Base-by-base conservation (phyloP, 305 asterid species). In the Salvia sclarea region DNA sequence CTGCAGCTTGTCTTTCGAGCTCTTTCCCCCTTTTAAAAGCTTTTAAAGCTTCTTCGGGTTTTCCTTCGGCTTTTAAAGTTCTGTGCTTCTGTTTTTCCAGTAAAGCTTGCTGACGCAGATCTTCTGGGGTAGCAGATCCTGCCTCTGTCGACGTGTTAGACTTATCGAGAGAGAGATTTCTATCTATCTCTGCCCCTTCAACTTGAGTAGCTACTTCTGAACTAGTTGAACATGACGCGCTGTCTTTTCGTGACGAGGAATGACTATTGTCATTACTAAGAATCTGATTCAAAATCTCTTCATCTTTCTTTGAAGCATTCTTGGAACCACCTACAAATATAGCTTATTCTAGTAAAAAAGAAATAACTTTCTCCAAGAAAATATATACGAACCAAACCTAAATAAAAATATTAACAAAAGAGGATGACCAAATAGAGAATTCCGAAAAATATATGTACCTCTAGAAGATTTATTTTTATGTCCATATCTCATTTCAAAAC, bases 1-100 rank as follows among this genome's bases (percentile, higher is more conserved):
- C 91, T 53, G 74, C 95, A 76, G 99, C 99, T 75, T 86, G 95
- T 79, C 96, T 86, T 78, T 95, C 99, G 41, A 95, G 96, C 82
- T 95, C 99, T 77, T 95, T 95, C 40, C 94, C 99, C 81, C 79
- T 82, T 81, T 91, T 95, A 66, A 85, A 95, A 66, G 97, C 97
- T 75, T 66, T 81, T 20, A 92, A 72, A 45, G 99, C 98, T 79
- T 91, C 97, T 73, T 95, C 99, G 31, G 97, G 72, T 78, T 95
- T 95, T 66, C 99, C 99, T 83, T 88, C 92, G 17, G 96, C 85
- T 82, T 89, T 95, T 69, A 92, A 77, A 62, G 89, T 84, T 83
- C 76, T 81, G 75, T 89, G 78, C 58, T 80, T 88, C 66, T 85
- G 81, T 85, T 95, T 95, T 76, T 95, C 97, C 53, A 77, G 81